Conservation (phyloP, 1,284 basidiomycete species). For the Apiotrichum gamsii region DNA sequence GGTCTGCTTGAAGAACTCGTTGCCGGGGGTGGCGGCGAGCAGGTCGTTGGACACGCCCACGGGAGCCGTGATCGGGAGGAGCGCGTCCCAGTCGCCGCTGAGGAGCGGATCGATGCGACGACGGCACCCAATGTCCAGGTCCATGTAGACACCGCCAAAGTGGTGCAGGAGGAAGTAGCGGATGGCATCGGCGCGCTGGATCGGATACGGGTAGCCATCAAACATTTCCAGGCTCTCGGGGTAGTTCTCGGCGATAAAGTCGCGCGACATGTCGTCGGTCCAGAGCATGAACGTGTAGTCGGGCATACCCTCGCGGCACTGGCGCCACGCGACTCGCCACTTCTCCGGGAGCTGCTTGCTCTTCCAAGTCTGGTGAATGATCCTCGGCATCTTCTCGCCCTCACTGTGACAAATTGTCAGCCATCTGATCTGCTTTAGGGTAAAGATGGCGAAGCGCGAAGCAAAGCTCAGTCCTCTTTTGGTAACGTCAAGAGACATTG, state of each 20-base stretch:
- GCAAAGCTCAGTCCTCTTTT: too few relatives aligned
- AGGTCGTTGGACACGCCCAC: conserved; percentile 97
- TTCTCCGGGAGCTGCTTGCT: conserved; percentile 72
- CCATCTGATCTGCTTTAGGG: too few relatives aligned
- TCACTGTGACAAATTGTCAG: conserved; percentile 2
- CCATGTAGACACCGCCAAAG: conserved; percentile 93
- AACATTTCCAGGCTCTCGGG: conserved; percentile 89
- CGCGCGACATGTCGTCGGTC: conserved; percentile 85
- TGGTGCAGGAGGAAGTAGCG: conserved; percentile 96
- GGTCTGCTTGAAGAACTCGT: conserved; percentile 86
- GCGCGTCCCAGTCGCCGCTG: conserved; percentile 66
- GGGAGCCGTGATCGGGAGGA: conserved; percentile 90
- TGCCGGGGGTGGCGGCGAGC: conserved; percentile 79
- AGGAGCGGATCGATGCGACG: conserved; percentile 85
- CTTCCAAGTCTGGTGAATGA: conserved; percentile 99
- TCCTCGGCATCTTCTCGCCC: conserved; percentile 74
- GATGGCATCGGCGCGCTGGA: conserved; percentile 95
- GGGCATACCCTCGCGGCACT: conserved; percentile 79
- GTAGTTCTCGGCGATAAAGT: conserved; percentile 84
- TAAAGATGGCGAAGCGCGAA: too few relatives aligned
- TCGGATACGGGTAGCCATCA: conserved; percentile 85
- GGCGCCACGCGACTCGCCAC: conserved; percentile 74
- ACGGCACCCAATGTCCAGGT: conserved; percentile 92
- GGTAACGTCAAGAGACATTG: too few relatives aligned
- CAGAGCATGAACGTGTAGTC: conserved; percentile 98